Conservation (phyloP, 2,329 filamentous ascomycete species). For the Stachybotrys chartarum region DNA sequence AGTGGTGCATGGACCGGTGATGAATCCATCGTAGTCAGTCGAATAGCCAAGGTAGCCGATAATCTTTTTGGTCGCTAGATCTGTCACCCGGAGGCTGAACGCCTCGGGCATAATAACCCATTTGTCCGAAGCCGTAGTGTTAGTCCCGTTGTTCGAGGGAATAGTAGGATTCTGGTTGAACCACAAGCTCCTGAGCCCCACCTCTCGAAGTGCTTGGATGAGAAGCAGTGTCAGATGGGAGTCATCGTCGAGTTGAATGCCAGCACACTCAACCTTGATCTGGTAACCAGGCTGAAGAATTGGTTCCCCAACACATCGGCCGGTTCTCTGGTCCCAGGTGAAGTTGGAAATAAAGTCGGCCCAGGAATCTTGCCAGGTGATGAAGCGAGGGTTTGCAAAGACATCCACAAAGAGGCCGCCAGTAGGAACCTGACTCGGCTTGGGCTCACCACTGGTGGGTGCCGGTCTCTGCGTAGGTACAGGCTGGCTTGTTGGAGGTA, state of each 20-base stretch:
- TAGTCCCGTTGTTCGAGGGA: conserved; percentile 21
- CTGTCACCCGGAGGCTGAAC: conserved; percentile 25
- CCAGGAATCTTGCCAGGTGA: conserved; percentile 32
- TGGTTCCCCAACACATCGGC: conserved; percentile 23
- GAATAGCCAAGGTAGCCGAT: conserved; percentile 28
- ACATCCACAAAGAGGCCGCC: conserved; percentile 23
- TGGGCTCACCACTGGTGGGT: not conserved
- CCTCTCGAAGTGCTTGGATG: conserved; percentile 29
- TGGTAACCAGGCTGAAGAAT: conserved; percentile 26
- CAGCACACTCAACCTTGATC: conserved; percentile 28
- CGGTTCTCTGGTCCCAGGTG: conserved; percentile 29
- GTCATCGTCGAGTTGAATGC: conserved; percentile 28
- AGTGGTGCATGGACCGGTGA: conserved; percentile 25
- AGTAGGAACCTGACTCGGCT: conserved; percentile 10
- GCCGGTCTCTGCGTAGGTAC: conserved; percentile 15
- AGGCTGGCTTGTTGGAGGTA: conserved; percentile 18
- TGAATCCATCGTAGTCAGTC: conserved; percentile 29
- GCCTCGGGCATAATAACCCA: conserved; percentile 33
- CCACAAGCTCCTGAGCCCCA: conserved; percentile 29
- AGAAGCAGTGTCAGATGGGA: conserved; percentile 31
- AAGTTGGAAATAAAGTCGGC: conserved; percentile 31
- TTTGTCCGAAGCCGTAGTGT: conserved; percentile 16
- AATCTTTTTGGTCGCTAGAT: conserved; percentile 21
- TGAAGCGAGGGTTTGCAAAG: conserved; percentile 27
- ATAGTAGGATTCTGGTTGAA: conserved; percentile 32